phyloP scores from a whole-genome alignment of 2,329 filamentous ascomycete species.

The Aspergillus chevalieri region DNA sequence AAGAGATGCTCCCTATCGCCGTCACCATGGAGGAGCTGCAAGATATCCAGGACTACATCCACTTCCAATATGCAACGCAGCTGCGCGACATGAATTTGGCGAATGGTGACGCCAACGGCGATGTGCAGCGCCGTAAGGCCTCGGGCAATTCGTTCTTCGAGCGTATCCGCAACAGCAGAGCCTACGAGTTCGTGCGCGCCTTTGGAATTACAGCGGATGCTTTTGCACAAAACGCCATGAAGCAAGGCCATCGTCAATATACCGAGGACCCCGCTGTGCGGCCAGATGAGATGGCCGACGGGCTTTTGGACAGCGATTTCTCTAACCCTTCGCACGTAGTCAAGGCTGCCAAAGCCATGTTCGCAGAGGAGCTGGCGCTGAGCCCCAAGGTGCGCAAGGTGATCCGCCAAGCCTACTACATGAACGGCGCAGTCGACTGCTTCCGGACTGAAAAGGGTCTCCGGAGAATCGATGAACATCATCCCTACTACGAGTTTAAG shows the following conservation, averaged over 20 bases:
- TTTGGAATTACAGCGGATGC: slow-evolving; percentile 87
- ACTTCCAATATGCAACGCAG: slow-evolving; percentile 83
- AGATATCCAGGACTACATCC: slow-evolving; percentile 91
- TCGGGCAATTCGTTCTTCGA: slow-evolving; percentile 76
- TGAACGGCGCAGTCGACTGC: slow-evolving; percentile 77
- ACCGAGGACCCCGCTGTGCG: slow-evolving; percentile 76
- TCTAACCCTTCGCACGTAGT: slow-evolving; percentile 69
- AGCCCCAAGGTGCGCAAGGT: slow-evolving; percentile 86
- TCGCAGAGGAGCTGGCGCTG: slow-evolving; percentile 80
- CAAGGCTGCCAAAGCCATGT: slow-evolving; percentile 75
- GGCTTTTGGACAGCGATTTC: slow-evolving; percentile 65
- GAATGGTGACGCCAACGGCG: slow-evolving; percentile 53
- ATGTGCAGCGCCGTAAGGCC: slow-evolving; percentile 73
- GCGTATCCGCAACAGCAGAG: slow-evolving; percentile 71
- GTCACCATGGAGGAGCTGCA: slow-evolving; percentile 91
- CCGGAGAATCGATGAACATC: slow-evolving; percentile 86
- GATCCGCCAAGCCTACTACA: slow-evolving; percentile 76
- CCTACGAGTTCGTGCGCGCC: slow-evolving; percentile 75
- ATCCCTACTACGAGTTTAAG: slow-evolving; percentile 97
- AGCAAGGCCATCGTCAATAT: slow-evolving; percentile 69
- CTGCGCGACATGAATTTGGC: slow-evolving; percentile 71
- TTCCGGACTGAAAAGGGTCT: slow-evolving; percentile 89
- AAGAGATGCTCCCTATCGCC: slow-evolving; percentile 73
- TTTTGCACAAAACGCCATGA: slow-evolving; percentile 78
- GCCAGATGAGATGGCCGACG: slow-evolving; percentile 83